A percentile compares a stretch with the other conserved stretches of the same genome.
Conservation (phyloP, 139 green algal genomes). For the Eudorina sp. region DNA sequence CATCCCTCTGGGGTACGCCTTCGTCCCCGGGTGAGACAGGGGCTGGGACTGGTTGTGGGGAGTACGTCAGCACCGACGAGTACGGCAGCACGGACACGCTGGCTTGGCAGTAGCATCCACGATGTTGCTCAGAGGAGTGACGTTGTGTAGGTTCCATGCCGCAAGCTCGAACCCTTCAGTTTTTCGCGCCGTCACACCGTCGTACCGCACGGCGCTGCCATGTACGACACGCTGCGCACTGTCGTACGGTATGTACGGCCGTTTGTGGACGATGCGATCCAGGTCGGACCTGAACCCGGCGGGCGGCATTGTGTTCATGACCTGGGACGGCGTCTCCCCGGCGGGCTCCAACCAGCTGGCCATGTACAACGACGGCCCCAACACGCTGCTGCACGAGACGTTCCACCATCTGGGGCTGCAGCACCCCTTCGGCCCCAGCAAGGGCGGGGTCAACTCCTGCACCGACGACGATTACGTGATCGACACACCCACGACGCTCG, state of each 20-base stretch:
- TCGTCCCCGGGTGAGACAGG: not conserved
- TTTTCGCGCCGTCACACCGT: no score
- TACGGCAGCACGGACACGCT: not conserved
- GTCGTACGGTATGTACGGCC: no score
- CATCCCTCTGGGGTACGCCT: slow-evolving; percentile 24
- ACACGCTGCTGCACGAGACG: no score
- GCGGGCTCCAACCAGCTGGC: not conserved
- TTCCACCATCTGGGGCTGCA: slow-evolving; percentile 34
- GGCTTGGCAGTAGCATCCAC: not conserved
- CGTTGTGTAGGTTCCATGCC: no score
- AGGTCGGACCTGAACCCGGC: not conserved
- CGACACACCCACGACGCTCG: slow-evolving; percentile 11
- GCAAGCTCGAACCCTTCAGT: no score
- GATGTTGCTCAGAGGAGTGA: not conserved
- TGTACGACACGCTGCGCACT: no score
- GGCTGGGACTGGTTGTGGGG: not conserved
- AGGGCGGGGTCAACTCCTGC: not conserved
- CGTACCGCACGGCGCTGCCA: no score
- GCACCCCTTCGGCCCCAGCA: not conserved
- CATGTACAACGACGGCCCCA: slow-evolving; percentile 2
- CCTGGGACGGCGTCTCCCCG: not conserved
- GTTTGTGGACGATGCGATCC: no score
- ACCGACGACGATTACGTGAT: slow-evolving; percentile 12
- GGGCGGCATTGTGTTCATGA: not conserved
- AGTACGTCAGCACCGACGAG: not conserved